Percentiles rank a stretch among this genome's conserved stretches.
These are phyloP conservation scores for Diplodia scrobiculata DNA, from an alignment of 2,329 filamentous ascomycete genomes.

Conservation along the genomic window DNA sequence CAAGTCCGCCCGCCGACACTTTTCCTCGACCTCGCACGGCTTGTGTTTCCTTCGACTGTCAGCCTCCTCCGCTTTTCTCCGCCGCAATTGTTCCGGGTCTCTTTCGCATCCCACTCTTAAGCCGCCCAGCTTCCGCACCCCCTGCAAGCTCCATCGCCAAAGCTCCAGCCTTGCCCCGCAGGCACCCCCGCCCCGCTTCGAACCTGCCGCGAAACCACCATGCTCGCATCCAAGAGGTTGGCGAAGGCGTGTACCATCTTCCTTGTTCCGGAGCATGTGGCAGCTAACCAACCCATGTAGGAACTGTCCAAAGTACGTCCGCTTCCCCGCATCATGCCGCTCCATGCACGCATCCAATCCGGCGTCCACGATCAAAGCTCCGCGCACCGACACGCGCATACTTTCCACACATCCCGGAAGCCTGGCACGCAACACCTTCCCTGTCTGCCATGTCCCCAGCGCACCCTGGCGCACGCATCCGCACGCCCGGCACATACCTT, in stretches of 20 bases:
- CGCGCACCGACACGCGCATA: neutral
- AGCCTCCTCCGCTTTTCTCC: neutral
- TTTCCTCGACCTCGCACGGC: neutral
- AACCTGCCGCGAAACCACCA: constrained; percentile 32
- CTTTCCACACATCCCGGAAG: neutral
- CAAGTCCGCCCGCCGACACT: constrained; percentile 1
- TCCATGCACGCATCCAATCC: neutral
- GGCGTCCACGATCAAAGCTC: neutral
- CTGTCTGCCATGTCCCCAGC: neutral
- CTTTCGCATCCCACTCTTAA: neutral
- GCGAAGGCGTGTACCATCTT: constrained; percentile 50
- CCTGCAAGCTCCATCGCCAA: neutral
- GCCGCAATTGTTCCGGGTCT: neutral
- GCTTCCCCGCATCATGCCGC: neutral
- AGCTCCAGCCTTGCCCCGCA: neutral
- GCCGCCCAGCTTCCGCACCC: neutral
- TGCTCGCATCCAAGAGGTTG: constrained; percentile 60
- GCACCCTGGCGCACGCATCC: neutral
- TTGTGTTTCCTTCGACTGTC: neutral
- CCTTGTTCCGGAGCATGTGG: neutral
- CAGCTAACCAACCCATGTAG: neutral
- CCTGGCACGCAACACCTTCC: neutral
- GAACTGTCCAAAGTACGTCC: constrained; percentile 34
- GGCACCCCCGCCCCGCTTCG: neutral
- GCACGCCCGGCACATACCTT: neutral